Evolutionary conservation across 176 grass and related monocot genomes (phyloP).

Genomic region (Olyra latifolia): DNA sequence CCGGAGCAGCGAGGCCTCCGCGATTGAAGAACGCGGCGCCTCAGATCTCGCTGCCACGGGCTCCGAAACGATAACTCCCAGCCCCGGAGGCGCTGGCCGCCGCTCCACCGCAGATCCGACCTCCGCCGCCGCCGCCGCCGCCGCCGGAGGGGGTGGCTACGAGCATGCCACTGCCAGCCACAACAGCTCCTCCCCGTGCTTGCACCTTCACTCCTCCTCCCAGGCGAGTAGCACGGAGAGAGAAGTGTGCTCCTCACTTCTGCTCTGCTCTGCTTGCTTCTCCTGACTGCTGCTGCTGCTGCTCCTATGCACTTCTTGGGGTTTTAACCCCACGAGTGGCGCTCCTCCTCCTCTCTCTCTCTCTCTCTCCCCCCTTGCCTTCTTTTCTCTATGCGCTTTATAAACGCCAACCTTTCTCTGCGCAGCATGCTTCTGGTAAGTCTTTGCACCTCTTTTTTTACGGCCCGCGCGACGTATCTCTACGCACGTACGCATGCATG

Average conservation of each 20-base stretch:
- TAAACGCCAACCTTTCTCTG: slow-evolving; percentile 16
- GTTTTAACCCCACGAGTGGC: slow-evolving; percentile 54
- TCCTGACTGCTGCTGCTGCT: slow-evolving; percentile 24
- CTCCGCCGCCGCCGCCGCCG: not conserved
- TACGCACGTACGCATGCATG: not conserved
- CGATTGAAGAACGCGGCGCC: not conserved
- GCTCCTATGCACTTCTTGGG: slow-evolving; percentile 39
- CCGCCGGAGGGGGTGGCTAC: not conserved
- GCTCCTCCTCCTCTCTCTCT: slow-evolving; percentile 1
- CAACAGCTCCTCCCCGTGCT: not conserved
- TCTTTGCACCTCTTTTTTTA: slow-evolving; percentile 28
- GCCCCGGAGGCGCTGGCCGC: not conserved
- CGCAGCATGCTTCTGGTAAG: slow-evolving; percentile 36
- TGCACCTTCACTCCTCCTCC: not conserved
- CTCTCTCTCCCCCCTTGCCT: not conserved
- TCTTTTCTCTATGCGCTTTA: not conserved
- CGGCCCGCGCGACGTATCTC: not conserved
- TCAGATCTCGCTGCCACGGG: slow-evolving; percentile 43
- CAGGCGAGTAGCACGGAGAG: not conserved
- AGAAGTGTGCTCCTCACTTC: not conserved
- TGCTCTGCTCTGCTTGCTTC: not conserved
- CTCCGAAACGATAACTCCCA: not conserved
- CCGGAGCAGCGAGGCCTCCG: not conserved
- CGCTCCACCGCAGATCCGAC: slow-evolving; percentile 40
- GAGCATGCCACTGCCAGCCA: not conserved